Evolutionary conservation across 371 early-diverging fungal genomes (phyloP).

Genomic region (Fennellomyces sp.): DNA sequence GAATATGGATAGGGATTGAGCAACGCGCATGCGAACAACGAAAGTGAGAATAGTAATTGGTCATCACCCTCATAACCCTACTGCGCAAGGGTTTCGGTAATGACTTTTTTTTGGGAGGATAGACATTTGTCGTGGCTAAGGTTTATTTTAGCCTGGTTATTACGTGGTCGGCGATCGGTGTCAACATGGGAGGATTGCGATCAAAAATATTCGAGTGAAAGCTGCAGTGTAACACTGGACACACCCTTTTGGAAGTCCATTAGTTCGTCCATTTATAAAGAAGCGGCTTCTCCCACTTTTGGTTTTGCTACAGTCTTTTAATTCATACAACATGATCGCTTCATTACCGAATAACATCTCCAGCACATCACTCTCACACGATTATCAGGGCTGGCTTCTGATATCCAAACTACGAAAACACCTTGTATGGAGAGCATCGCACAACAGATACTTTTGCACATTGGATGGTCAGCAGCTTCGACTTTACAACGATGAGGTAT

Average conservation of each 20-base stretch:
- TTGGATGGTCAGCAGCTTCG: conserved; percentile 20
- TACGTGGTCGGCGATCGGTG: conserved; percentile 3
- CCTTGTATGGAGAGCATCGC: conserved; percentile 3
- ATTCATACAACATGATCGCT: background rate
- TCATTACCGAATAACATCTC: conserved; percentile 3
- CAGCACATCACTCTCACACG: conserved; percentile 4
- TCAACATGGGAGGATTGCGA: too few species aligned
- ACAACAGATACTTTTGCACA: conserved; percentile 12
- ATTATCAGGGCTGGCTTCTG: conserved; percentile 11
- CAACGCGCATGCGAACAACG: too few species aligned
- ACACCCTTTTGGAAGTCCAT: background rate
- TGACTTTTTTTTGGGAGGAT: background rate
- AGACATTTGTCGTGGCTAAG: too few species aligned
- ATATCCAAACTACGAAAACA: conserved; percentile 8
- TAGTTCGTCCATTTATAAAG: background rate
- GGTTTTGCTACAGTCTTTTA: background rate
- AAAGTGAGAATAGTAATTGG: too few species aligned
- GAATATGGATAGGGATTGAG: too few species aligned
- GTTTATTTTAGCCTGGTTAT: too few species aligned
- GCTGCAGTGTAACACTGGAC: conserved; percentile 7
- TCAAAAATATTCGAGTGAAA: background rate
- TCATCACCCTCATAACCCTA: background rate
- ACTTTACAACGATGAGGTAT: conserved; percentile 17
- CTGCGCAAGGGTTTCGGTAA: background rate
- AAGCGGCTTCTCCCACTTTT: background rate